Evolutionary conservation across 345 rosid genomes (phyloP).

Genomic region (Acer saccharum): DNA sequence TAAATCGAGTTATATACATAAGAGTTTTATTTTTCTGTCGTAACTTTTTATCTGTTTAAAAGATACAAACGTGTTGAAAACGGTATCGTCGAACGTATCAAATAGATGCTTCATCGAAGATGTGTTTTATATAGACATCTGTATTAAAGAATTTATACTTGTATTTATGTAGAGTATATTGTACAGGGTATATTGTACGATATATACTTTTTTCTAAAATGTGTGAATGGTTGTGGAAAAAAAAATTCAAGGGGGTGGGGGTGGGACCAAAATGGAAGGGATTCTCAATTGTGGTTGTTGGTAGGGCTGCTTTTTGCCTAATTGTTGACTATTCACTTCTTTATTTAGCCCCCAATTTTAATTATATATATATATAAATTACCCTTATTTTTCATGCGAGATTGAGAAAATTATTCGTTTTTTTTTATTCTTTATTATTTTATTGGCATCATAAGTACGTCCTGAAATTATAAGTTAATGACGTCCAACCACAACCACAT

Average conservation of each 20-base stretch:
- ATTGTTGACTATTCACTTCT: slow-evolving; percentile 31
- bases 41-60: neutral
- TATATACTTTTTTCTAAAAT: neutral
- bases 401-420: neutral
- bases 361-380: neutral
- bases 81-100: no score
- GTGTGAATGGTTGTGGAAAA: slow-evolving; percentile 25
- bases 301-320: slow-evolving; percentile 27
- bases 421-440: neutral
- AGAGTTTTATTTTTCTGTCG: no score
- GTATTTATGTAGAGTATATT: no score
- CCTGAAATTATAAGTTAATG: no score
- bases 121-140: no score
- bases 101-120: no score
- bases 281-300: slow-evolving; percentile 27
- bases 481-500: no score
- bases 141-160: no score
- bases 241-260: neutral
- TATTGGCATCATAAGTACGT: neutral
- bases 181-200: no score
- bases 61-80: neutral
- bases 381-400: neutral
- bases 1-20: neutral
- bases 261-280: slow-evolving; percentile 35
- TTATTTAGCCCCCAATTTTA: neutral